Conservation (phyloP, 2,329 filamentous ascomycete species). For the Paecilomyces sp. region DNA sequence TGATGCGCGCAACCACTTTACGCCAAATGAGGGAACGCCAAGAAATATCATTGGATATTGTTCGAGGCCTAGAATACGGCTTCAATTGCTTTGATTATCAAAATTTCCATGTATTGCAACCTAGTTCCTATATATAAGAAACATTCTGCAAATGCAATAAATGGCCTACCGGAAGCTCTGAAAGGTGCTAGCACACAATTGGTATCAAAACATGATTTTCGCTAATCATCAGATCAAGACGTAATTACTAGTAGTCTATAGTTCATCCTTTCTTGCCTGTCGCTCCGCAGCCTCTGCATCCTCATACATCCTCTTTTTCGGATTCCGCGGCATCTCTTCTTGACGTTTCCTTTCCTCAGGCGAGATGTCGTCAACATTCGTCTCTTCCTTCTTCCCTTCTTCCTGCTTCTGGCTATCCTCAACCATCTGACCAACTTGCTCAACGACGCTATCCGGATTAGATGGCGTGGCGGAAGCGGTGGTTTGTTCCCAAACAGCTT, state of each 20-base stretch:
- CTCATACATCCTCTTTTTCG: constrained; percentile 45
- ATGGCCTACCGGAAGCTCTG: not conserved
- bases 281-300: constrained; percentile 15
- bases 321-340: constrained; percentile 35
- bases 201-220: constrained; percentile 5
- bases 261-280: constrained; percentile 28
- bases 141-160: not conserved
- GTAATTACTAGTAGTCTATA: constrained; percentile 15
- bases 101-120: not conserved
- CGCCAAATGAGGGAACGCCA: not conserved
- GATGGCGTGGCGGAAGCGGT: constrained; percentile 11
- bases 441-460: constrained; percentile 30
- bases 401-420: constrained; percentile 13
- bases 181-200: constrained; percentile 9
- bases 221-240: not conserved
- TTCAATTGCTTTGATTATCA: not conserved
- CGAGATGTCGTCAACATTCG: constrained; percentile 25
- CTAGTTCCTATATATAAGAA: not conserved
- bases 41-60: not conserved
- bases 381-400: constrained; percentile 15
- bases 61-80: not conserved
- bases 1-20: constrained; percentile 18
- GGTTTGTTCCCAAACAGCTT: constrained; percentile 12
- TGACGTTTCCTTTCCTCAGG: constrained; percentile 28
- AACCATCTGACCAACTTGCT: constrained; percentile 35